Evolutionary conservation across 495 filamentous ascomycete species (phyloP).

Genomic region (Chaetomium cochliodes): DNA sequence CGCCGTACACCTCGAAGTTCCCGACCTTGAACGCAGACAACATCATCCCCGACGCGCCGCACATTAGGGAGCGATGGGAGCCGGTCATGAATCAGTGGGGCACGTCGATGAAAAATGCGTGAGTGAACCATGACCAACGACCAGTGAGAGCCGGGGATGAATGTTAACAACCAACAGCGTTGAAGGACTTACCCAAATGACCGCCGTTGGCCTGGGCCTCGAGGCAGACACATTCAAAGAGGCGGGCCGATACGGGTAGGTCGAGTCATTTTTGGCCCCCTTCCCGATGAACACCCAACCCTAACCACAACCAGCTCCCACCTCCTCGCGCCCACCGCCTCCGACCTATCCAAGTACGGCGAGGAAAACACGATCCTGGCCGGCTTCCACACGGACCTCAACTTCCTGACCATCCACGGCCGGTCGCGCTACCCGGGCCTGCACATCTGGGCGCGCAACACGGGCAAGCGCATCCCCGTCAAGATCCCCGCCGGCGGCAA

Average conservation of each 20-base stretch:
- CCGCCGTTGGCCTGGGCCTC: slow-evolving; percentile 49
- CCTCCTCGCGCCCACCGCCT: slow-evolving; percentile 52
- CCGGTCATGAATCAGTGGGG: slow-evolving; percentile 51
- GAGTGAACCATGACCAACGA: slow-evolving; percentile 21
- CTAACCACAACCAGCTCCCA: slow-evolving; percentile 40
- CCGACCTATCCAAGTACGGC: slow-evolving; percentile 48
- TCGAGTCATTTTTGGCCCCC: neutral
- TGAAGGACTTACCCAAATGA: slow-evolving; percentile 50
- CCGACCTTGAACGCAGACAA: slow-evolving; percentile 48
- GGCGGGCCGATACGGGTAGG: slow-evolving; percentile 51
- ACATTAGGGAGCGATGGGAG: slow-evolving; percentile 46
- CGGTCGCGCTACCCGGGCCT: slow-evolving; percentile 54
- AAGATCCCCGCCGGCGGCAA: slow-evolving; percentile 47
- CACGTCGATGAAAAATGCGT: slow-evolving; percentile 53
- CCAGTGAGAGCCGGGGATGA: neutral
- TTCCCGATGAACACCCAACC: too few species aligned
- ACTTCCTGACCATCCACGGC: slow-evolving; percentile 57
- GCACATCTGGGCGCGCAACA: slow-evolving; percentile 56
- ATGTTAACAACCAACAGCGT: slow-evolving; percentile 33
- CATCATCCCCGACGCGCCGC: slow-evolving; percentile 41
- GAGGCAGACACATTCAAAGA: slow-evolving; percentile 46
- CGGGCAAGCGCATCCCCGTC: slow-evolving; percentile 49
- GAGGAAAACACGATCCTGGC: slow-evolving; percentile 52
- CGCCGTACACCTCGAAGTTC: slow-evolving; percentile 49
- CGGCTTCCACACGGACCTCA: slow-evolving; percentile 55